phyloP scores from a whole-genome alignment of 306 rosid species.

The Glycine tomentella region DNA sequence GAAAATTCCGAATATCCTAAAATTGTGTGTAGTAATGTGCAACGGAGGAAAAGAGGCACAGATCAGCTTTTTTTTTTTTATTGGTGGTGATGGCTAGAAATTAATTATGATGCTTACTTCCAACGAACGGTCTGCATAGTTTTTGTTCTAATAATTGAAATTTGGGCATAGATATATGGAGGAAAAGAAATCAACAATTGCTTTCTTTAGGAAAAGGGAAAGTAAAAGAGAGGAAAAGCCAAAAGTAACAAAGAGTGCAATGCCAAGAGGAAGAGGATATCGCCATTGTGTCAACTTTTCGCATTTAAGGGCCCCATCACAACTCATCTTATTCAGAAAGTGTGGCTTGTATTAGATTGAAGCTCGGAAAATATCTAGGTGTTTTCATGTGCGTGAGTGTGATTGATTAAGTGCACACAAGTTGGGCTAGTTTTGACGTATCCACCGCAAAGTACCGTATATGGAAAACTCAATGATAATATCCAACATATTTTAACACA shows the following conservation, averaged over 20 bases:
- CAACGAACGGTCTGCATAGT: conserved; percentile 36
- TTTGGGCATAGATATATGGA: conserved; percentile 54
- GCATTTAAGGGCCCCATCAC: conserved; percentile 62
- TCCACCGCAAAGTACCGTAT: conserved; percentile 22
- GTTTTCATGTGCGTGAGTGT: conserved; percentile 31
- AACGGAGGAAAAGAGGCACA: background rate
- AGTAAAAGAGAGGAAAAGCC: conserved; percentile 47
- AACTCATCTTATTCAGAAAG: conserved; percentile 54
- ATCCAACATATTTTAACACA: conserved; percentile 13
- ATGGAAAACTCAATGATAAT: background rate
- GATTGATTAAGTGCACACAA: conserved; percentile 39
- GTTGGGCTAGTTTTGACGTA: conserved; percentile 24
- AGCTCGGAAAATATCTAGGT: conserved; percentile 62
- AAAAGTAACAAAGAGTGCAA: conserved; percentile 50
- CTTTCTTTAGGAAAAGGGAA: conserved; percentile 54
- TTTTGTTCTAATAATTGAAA: conserved; percentile 51
- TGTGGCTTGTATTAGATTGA: conserved; percentile 68
- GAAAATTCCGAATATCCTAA: background rate
- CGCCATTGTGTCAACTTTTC: conserved; percentile 52
- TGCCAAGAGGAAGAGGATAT: conserved; percentile 50
- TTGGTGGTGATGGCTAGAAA: conserved; percentile 32
- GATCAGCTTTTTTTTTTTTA: conserved; percentile 8
- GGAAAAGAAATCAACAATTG: conserved; percentile 55
- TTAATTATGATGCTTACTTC: conserved; percentile 48
- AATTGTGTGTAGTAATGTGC: conserved; percentile 18